Conservation (phyloP, 2,329 filamentous ascomycete genomes). For the Dothideomycetes sp. region DNA sequence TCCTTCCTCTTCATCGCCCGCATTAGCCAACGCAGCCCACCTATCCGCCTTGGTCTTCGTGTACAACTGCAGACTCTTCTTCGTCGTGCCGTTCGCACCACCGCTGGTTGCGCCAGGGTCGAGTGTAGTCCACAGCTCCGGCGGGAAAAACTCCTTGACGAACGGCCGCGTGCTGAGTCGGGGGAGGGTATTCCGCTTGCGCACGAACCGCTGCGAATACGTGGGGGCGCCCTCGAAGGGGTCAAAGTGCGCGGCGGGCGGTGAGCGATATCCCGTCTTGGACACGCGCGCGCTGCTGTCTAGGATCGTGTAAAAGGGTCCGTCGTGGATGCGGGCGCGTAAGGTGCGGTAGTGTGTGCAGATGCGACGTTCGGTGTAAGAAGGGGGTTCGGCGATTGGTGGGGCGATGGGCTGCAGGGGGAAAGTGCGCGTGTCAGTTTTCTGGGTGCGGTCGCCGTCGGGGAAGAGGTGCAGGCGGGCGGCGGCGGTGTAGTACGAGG, state of each 20-base stretch:
- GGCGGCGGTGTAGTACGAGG: neutral
- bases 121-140: constrained; percentile 45
- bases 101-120: too few relatives aligned
- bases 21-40: constrained; percentile 3
- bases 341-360: constrained; percentile 41
- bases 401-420: constrained; percentile 16
- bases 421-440: neutral
- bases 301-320: constrained; percentile 47
- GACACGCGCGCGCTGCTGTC: constrained; percentile 34
- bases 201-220: constrained; percentile 45
- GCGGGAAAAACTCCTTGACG: constrained; percentile 46
- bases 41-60: constrained; percentile 4
- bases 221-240: constrained; percentile 52
- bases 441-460: too few relatives aligned
- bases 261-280: constrained; percentile 15
- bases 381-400: constrained; percentile 28
- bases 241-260: constrained; percentile 38
- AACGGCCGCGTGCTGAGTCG: constrained; percentile 44
- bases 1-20: constrained; percentile 31
- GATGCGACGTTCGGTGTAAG: constrained; percentile 32
- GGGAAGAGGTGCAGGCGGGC: neutral
- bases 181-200: constrained; percentile 44
- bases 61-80: constrained; percentile 4
- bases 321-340: constrained; percentile 46
- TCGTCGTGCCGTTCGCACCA: constrained; percentile 24